phyloP scores from a whole-genome alignment of 345 rosid genomes.

The Sonneratia caseolaris region DNA sequence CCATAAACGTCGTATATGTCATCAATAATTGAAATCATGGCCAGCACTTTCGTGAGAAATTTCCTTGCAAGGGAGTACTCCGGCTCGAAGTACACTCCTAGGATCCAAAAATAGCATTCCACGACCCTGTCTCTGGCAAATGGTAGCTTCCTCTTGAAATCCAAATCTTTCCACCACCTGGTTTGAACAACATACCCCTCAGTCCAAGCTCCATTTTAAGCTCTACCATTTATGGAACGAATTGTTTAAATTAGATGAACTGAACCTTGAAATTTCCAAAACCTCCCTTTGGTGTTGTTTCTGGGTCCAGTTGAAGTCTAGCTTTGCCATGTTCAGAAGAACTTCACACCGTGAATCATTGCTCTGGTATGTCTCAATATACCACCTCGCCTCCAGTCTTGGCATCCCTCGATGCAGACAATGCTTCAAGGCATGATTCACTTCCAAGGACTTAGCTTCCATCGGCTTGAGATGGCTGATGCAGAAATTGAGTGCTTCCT shows the following conservation, averaged over 20 bases:
- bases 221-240: neutral
- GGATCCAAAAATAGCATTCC: slow-evolving; percentile 13
- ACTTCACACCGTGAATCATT: slow-evolving; percentile 4
- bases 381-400: slow-evolving; percentile 9
- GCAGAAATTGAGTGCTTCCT: slow-evolving; percentile 15
- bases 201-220: neutral
- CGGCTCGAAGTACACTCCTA: slow-evolving; percentile 8
- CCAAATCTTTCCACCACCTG: slow-evolving; percentile 20
- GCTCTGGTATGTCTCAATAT: slow-evolving; percentile 3
- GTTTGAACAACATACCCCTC: neutral
- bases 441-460: neutral
- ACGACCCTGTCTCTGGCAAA: slow-evolving; percentile 16
- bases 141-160: slow-evolving; percentile 7
- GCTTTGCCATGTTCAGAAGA: slow-evolving; percentile 8
- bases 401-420: neutral
- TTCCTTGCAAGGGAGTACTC: slow-evolving; percentile 4
- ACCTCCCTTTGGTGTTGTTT: slow-evolving; percentile 9
- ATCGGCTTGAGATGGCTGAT: slow-evolving; percentile 2
- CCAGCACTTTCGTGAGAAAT: slow-evolving; percentile 1
- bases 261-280: neutral
- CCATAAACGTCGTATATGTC: slow-evolving; percentile 22
- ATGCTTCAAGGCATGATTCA: slow-evolving; percentile 8
- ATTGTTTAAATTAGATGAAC: neutral
- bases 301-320: slow-evolving; percentile 14
- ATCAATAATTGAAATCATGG: slow-evolving; percentile 14